Conservation (phyloP, 1,284 basidiomycete species). For the Hymenochaete sp. region DNA sequence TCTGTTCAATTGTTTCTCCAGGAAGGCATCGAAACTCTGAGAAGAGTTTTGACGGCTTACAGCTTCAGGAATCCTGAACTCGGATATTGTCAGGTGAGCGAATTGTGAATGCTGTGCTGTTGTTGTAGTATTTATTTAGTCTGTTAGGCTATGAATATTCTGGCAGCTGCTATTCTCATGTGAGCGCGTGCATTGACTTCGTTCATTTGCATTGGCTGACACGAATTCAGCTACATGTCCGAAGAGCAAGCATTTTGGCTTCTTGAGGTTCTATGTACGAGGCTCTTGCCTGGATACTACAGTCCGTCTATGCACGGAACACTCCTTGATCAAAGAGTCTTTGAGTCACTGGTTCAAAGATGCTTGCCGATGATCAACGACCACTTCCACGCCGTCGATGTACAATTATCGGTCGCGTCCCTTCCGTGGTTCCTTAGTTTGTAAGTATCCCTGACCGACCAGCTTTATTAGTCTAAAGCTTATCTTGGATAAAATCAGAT, state of each 20-base stretch:
- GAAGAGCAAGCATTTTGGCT: constrained; percentile 99
- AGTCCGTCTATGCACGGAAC: constrained; percentile 99
- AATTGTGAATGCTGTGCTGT: neutral
- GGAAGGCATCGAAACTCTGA: constrained; percentile 67
- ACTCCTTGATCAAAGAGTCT: constrained; percentile 93
- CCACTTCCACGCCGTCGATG: constrained; percentile 87
- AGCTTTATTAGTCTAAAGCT: neutral
- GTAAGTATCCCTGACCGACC: constrained; percentile 39
- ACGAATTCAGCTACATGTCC: constrained; percentile 79
- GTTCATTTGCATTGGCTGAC: constrained; percentile 2
- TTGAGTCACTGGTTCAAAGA: constrained; percentile 90
- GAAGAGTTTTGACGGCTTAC: constrained; percentile 92
- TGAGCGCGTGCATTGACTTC: constrained; percentile 29
- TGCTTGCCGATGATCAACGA: constrained; percentile 91
- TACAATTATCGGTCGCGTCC: constrained; percentile 94
- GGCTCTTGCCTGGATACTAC: constrained; percentile 95
- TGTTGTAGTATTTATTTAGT: neutral
- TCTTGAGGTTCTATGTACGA: constrained; percentile 90
- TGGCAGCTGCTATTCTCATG: constrained; percentile 88
- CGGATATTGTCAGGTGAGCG: constrained; percentile 70
- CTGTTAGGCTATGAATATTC: constrained; percentile 83
- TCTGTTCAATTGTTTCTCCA: neutral
- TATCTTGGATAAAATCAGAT: constrained; percentile 37
- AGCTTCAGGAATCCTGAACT: constrained; percentile 95
- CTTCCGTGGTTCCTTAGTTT: constrained; percentile 97